Evolutionary conservation across 768 basidiomycete species (phyloP).

Genomic region (Collybia mongolica): DNA sequence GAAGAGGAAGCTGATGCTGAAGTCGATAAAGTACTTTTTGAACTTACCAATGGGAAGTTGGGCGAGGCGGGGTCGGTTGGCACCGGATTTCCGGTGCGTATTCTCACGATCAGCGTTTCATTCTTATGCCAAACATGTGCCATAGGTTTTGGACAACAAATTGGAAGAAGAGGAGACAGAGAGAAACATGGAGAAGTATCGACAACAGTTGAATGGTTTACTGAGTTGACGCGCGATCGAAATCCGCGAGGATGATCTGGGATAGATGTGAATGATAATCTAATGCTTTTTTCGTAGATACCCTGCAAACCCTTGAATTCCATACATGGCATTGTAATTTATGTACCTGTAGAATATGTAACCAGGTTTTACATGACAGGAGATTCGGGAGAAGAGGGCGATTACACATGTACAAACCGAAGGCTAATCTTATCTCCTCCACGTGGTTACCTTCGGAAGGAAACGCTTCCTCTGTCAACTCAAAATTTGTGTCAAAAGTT

Average conservation of each 20-base stretch:
- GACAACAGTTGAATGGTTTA: constrained; percentile 84
- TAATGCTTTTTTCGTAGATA: neutral
- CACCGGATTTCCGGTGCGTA: constrained; percentile 73
- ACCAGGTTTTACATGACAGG: no score
- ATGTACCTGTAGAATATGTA: constrained; percentile 6
- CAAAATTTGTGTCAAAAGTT: neutral
- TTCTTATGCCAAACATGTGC: constrained; percentile 5
- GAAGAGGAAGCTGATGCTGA: constrained; percentile 97
- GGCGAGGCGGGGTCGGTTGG: constrained; percentile 78
- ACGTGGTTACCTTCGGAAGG: constrained; percentile 19
- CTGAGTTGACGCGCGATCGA: constrained; percentile 50
- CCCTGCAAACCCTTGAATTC: no score
- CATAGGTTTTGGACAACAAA: constrained; percentile 57
- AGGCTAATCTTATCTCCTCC: constrained; percentile 13
- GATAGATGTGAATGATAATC: constrained; percentile 10
- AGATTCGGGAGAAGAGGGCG: no score
- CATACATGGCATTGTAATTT: neutral
- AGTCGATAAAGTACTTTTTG: constrained; percentile 94
- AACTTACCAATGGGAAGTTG: constrained; percentile 95
- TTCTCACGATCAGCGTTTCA: constrained; percentile 5
- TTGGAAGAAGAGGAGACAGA: constrained; percentile 82
- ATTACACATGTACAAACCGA: no score
- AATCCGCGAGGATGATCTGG: constrained; percentile 3
- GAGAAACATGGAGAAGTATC: constrained; percentile 86
- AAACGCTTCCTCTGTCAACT: constrained; percentile 8